Conservation (phyloP, 768 basidiomycete species). For the Thelephora ganbajun region DNA sequence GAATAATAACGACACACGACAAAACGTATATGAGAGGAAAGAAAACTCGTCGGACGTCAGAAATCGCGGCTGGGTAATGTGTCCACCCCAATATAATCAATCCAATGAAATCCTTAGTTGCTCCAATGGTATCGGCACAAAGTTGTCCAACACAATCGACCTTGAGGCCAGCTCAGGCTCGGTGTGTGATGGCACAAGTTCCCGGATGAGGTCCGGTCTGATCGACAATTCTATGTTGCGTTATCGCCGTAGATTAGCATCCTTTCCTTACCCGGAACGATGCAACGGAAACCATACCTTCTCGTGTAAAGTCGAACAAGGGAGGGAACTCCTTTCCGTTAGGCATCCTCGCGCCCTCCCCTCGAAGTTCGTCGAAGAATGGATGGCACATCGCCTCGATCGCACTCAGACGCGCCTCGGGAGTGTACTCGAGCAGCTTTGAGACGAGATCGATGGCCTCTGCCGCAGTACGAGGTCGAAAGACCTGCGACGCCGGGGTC, state of each 20-base stretch:
- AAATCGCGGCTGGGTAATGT: not conserved
- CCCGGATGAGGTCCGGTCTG: slow-evolving; percentile 84
- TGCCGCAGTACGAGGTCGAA: slow-evolving; percentile 90
- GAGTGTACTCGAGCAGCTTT: slow-evolving; percentile 96
- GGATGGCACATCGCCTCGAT: slow-evolving; percentile 87
- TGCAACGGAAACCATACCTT: slow-evolving; percentile 45
- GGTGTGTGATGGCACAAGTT: slow-evolving; percentile 81
- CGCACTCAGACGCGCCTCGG: slow-evolving; percentile 78
- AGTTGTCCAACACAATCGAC: slow-evolving; percentile 77
- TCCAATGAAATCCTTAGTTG: slow-evolving; percentile 90
- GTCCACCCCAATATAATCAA: slow-evolving; percentile 25
- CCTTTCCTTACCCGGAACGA: not conserved
- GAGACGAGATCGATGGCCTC: slow-evolving; percentile 95
- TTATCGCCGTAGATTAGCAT: not conserved
- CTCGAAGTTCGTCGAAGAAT: slow-evolving; percentile 94
- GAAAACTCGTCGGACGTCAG: too few relatives aligned
- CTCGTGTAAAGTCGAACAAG: slow-evolving; percentile 90
- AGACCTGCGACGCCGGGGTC: slow-evolving; percentile 47
- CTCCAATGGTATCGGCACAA: slow-evolving; percentile 96
- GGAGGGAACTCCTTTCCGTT: slow-evolving; percentile 93
- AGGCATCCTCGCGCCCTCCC: slow-evolving; percentile 86
- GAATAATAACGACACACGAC: slow-evolving; percentile 3
- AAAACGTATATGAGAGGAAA: not conserved
- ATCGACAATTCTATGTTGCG: slow-evolving; percentile 72
- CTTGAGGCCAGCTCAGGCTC: slow-evolving; percentile 81